Evolutionary conservation across 352 stramenopile species (phyloP).

Genomic region (Elongisporangium anandrum): DNA sequence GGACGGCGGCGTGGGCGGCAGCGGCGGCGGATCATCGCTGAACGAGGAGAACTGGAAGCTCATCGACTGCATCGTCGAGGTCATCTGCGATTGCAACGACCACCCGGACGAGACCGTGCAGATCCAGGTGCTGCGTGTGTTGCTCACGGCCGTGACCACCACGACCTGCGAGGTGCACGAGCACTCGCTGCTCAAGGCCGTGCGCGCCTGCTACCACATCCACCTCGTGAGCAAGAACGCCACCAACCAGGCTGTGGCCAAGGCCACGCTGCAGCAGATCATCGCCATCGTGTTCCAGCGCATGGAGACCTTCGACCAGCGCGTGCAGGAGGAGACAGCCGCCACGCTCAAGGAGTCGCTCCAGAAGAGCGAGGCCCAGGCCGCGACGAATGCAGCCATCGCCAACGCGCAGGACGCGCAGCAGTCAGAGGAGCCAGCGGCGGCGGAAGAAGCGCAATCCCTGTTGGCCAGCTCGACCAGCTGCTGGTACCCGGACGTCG

Average conservation of each 20-base stretch:
- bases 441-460: conserved; percentile 6
- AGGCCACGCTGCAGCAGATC: conserved; percentile 97
- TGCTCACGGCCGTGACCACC: conserved; percentile 90
- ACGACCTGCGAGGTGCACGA: conserved; percentile 90
- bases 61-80: conserved; percentile 86
- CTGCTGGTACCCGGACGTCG: background rate
- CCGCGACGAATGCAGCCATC: conserved; percentile 2
- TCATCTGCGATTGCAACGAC: conserved; percentile 89
- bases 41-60: conserved; percentile 64
- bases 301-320: conserved; percentile 92
- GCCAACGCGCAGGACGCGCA: conserved; percentile 8
- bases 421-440: conserved; percentile 8
- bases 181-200: conserved; percentile 91
- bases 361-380: conserved; percentile 25
- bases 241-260: conserved; percentile 96
- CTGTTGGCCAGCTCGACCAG: conserved; percentile 10
- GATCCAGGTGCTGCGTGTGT: conserved; percentile 90
- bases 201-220: conserved; percentile 96
- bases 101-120: conserved; percentile 90
- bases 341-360: conserved; percentile 48
- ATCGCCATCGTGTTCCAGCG: conserved; percentile 94
- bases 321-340: conserved; percentile 66
- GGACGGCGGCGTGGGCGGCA: conserved; percentile 11
- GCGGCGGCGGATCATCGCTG: conserved; percentile 12
- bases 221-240: conserved; percentile 90